Conservation (phyloP, 805 yeast species). For the Metschnikowia hibisci region DNA sequence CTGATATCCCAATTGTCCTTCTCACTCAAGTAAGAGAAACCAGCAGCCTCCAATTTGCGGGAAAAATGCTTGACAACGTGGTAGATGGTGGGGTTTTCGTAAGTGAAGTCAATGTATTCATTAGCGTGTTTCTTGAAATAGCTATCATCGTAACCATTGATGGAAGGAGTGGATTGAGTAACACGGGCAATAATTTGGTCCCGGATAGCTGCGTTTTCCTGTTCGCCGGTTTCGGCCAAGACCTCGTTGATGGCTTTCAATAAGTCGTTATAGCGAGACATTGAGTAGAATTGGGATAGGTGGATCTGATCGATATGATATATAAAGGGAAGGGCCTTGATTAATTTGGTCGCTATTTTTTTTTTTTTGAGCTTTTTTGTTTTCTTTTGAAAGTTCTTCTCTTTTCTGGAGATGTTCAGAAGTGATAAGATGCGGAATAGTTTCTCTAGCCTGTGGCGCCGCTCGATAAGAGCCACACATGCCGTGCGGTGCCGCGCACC, state of each 20-base stretch:
- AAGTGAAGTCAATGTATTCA: constrained; percentile 69
- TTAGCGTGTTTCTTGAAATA: constrained; percentile 29
- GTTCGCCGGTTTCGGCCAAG: constrained; percentile 8
- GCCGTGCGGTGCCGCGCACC: constrained; percentile 1
- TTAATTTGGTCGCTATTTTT: background rate
- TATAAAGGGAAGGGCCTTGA: no score
- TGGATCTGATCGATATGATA: background rate
- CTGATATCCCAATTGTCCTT: constrained; percentile 50
- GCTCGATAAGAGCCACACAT: constrained; percentile 2
- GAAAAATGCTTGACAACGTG: constrained; percentile 61
- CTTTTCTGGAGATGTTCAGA: no score
- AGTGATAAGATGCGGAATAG: no score
- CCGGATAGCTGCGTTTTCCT: constrained; percentile 8
- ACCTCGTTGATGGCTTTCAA: constrained; percentile 13
- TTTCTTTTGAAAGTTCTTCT: background rate
- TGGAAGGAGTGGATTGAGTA: constrained; percentile 1
- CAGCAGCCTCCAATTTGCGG: constrained; percentile 47
- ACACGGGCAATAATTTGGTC: constrained; percentile 9
- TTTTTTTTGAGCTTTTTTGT: background rate
- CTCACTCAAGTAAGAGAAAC: constrained; percentile 65
- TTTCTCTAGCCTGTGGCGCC: background rate
- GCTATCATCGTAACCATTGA: constrained; percentile 14
- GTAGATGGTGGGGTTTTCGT: constrained; percentile 67
- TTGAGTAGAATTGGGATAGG: background rate
- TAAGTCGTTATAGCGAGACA: constrained; percentile 12